These are phyloP conservation scores for Candida sakaeoensis DNA, from an alignment of 805 yeast species.

Conservation along the genomic window DNA sequence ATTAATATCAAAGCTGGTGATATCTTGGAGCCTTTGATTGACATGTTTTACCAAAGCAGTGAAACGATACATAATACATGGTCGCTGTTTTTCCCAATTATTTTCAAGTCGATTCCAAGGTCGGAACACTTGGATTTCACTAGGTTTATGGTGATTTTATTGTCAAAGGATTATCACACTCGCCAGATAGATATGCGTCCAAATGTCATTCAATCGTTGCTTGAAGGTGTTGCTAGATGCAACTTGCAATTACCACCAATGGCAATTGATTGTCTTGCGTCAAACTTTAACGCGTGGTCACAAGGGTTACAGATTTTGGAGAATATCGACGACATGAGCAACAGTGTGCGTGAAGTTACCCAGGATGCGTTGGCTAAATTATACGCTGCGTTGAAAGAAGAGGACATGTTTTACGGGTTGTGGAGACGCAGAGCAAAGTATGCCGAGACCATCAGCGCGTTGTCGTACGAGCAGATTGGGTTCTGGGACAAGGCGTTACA, in stretches of 20 bases:
- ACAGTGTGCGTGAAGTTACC: slow-evolving; percentile 76
- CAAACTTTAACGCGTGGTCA: slow-evolving; percentile 88
- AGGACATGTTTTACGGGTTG: slow-evolving; percentile 94
- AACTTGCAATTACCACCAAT: slow-evolving; percentile 89
- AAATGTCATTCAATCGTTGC: slow-evolving; percentile 77
- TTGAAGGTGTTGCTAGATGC: slow-evolving; percentile 79
- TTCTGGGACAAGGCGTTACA: slow-evolving; percentile 93
- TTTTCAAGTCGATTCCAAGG: slow-evolving; percentile 67
- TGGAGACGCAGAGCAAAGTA: slow-evolving; percentile 98
- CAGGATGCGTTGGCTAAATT: slow-evolving; percentile 88
- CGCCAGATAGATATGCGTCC: slow-evolving; percentile 84
- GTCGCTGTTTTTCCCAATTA: slow-evolving; percentile 79
- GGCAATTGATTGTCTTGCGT: slow-evolving; percentile 81
- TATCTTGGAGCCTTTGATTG: slow-evolving; percentile 67
- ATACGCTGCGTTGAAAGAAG: slow-evolving; percentile 85
- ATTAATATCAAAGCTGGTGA: slow-evolving; percentile 48
- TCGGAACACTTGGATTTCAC: slow-evolving; percentile 82
- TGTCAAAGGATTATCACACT: slow-evolving; percentile 90
- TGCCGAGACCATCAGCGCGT: slow-evolving; percentile 86
- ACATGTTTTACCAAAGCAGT: slow-evolving; percentile 77
- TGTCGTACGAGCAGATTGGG: slow-evolving; percentile 93
- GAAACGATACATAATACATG: slow-evolving; percentile 79
- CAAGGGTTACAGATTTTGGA: slow-evolving; percentile 84
- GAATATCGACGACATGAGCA: slow-evolving; percentile 55
- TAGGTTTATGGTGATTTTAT: slow-evolving; percentile 70